A percentile compares a stretch with the other conserved stretches of the same genome.
Conservation (phyloP, 2,329 filamentous ascomycete species). For the Beauveria caledonica region DNA sequence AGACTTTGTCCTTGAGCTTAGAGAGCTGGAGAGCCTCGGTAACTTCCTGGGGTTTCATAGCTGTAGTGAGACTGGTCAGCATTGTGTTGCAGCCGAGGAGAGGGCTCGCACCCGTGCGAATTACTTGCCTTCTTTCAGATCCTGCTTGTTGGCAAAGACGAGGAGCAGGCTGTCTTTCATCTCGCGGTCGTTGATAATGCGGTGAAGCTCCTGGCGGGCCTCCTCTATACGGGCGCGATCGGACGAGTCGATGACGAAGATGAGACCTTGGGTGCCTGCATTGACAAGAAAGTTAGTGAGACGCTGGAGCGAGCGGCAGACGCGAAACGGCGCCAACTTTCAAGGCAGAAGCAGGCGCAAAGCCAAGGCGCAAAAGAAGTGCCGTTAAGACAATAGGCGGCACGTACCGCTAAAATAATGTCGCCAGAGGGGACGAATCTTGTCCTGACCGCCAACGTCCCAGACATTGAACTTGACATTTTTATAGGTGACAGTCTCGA, state of each 20-base stretch:
- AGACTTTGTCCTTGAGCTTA: constrained; percentile 74
- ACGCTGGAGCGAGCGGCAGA: not conserved
- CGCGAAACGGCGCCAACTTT: not conserved
- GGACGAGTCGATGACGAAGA: constrained; percentile 96
- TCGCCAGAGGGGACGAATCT: constrained; percentile 94
- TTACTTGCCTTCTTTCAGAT: constrained; percentile 66
- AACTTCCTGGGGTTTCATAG: constrained; percentile 72
- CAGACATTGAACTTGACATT: constrained; percentile 99
- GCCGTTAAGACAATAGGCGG: not conserved
- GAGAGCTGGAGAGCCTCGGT: constrained; percentile 68
- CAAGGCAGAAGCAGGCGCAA: not conserved
- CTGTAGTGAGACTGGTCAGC: constrained; percentile 34
- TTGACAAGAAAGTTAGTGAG: not conserved
- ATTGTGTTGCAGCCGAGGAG: not conserved
- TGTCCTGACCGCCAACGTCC: constrained; percentile 98
- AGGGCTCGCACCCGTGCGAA: not conserved
- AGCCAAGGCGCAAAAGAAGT: not conserved
- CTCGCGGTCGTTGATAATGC: constrained; percentile 96
- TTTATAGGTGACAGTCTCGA: constrained; percentile 98
- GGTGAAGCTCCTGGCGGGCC: constrained; percentile 85
- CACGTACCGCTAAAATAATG: constrained; percentile 79
- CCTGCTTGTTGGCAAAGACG: constrained; percentile 99
- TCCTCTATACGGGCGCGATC: constrained; percentile 89
- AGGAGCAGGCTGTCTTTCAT: constrained; percentile 92
- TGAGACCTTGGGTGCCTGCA: constrained; percentile 86